Base-by-base conservation (phyloP, 2,329 filamentous ascomycete genomes). In the Ophiostoma fasciatum region DNA sequence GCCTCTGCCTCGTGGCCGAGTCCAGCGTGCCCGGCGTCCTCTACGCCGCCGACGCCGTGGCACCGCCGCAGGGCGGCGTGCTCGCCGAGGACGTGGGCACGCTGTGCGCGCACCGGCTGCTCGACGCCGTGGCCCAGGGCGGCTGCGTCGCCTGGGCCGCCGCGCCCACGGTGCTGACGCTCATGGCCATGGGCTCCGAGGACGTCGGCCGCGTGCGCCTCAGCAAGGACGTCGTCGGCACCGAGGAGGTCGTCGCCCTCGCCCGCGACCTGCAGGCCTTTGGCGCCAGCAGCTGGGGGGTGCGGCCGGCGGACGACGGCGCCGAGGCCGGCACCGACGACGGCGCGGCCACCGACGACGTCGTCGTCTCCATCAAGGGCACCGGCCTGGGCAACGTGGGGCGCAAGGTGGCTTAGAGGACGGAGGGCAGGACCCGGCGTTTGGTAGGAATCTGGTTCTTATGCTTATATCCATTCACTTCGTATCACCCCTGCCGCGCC, bases 101-200 rank as follows among this genome's bases (percentile, higher is more conserved):
- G 57, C 71, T 76, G 49, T 93, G 84, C 54, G 90, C 90, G 13
- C 84, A 82, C 53, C 87, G 94, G 56, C 61, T 98, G 34, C 63
- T 98, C 11, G 87, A 96, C 57, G 70, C 75, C 17, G 78, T 96
- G 42, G 72, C 72, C 35, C 71, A 78, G 47, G 88, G 87, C 10
- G 90, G 90, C 1, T 94, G 84, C 53, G 81, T 82, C 4, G 78
- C 76, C 36, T 66, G 65, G 12, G 68, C 79, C 4, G 81, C 83
- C 3, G 76, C 78, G 5, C 65, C 73, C 4, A 88, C 79, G 0
- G 68, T 94, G 45, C 57, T 98, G 36, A 82, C 78, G 14, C 64
- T 98, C 43, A 98, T 98, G 90, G 84, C 87, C 23, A 96, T 98
- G 90, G 90, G 90, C 0, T 83, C 81, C 1, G 90, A 96, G 54